Conservation (phyloP, 2,329 filamentous ascomycete species). For the Cercospora sesami region DNA sequence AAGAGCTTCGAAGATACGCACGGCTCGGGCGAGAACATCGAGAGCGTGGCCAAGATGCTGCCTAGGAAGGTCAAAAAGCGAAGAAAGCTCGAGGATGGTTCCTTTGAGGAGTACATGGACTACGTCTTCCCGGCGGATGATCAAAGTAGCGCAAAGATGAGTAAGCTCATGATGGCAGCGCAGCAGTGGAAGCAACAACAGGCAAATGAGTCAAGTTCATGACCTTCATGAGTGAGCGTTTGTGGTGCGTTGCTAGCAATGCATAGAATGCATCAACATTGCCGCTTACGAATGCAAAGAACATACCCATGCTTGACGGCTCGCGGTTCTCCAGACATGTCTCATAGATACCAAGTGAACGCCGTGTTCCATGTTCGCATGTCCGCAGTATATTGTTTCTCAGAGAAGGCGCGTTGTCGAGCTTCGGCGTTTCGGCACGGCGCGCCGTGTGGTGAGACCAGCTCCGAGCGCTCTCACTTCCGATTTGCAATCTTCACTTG, state of each 20-base stretch:
- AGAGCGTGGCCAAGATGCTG: constrained; percentile 89
- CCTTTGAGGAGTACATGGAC: constrained; percentile 94
- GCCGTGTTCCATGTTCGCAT: background rate
- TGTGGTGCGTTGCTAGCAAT: background rate
- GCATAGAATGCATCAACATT: background rate
- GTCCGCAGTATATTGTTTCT: background rate
- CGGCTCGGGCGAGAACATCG: constrained; percentile 71
- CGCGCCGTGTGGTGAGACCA: background rate
- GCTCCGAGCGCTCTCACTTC: background rate
- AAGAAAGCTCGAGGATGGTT: constrained; percentile 86
- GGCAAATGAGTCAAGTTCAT: constrained; percentile 1
- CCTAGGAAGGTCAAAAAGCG: constrained; percentile 89
- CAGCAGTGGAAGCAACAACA: constrained; percentile 73
- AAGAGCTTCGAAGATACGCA: constrained; percentile 86
- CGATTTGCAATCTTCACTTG: background rate
- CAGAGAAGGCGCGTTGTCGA: background rate
- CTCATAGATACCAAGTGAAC: too few relatives aligned
- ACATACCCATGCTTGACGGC: background rate
- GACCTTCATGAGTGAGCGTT: background rate
- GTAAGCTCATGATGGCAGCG: constrained; percentile 80
- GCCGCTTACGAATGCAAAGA: background rate
- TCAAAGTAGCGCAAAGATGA: constrained; percentile 68
- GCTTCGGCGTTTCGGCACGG: background rate
- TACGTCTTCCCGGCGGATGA: constrained; percentile 97
- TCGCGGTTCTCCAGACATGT: background rate